phyloP scores from a whole-genome alignment of 345 rosid species.

The Rhodamnia rubescens region DNA sequence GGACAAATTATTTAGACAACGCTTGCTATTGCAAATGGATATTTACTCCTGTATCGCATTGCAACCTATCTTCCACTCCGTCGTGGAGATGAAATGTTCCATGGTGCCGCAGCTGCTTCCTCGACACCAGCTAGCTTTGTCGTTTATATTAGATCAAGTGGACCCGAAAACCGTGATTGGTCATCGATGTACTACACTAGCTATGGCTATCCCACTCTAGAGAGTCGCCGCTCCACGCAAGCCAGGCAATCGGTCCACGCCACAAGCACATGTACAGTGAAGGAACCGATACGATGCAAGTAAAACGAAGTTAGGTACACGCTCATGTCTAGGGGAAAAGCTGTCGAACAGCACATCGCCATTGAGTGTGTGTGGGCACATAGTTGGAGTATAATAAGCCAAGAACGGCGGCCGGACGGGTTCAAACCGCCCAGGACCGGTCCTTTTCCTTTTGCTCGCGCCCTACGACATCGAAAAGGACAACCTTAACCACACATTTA shows the following conservation, averaged over 20 bases:
- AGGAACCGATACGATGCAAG: background rate
- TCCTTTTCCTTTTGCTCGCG: background rate
- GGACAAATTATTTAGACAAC: background rate
- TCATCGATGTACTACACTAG: rapidly evolving
- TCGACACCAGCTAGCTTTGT: rapidly evolving
- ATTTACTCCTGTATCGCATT: no score
- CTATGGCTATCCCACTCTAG: background rate
- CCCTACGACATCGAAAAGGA: background rate
- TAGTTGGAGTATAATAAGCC: background rate
- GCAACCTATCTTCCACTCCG: no score
- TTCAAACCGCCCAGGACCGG: background rate
- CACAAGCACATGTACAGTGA: background rate
- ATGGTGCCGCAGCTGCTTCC: background rate
- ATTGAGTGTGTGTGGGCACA: no score
- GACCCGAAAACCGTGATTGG: rapidly evolving
- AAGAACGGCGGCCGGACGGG: background rate
- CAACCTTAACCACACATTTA: background rate
- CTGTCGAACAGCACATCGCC: background rate
- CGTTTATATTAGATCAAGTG: rapidly evolving
- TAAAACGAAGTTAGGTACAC: background rate
- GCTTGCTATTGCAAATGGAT: background rate
- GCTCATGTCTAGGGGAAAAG: background rate
- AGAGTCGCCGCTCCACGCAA: background rate
- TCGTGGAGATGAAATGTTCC: background rate
- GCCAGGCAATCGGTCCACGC: background rate